Percentiles rank a stretch among this genome's conserved stretches.
These are phyloP conservation scores for Gautieria morchelliformis DNA, from an alignment of 768 basidiomycete species.

Conservation along the genomic window DNA sequence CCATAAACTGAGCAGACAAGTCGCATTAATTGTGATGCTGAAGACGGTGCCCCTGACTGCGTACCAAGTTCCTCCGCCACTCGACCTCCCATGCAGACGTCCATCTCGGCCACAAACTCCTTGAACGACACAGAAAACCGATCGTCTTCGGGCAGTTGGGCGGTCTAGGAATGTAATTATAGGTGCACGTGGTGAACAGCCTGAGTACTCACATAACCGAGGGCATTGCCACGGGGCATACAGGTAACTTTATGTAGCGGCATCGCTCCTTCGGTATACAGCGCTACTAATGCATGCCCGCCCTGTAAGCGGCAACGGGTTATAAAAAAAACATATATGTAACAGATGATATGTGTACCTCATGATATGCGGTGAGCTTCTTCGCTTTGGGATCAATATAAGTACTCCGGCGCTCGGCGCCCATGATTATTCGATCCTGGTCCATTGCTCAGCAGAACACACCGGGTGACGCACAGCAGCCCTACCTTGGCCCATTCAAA, in stretches of 20 bases:
- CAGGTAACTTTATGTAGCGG: slow-evolving; percentile 98
- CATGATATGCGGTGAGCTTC: slow-evolving; percentile 91
- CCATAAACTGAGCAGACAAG: slow-evolving; percentile 60
- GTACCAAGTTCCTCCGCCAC: slow-evolving; percentile 86
- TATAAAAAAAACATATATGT: slow-evolving; percentile 4
- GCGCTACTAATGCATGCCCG: slow-evolving; percentile 88
- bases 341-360: slow-evolving; percentile 40
- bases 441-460: background rate
- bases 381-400: slow-evolving; percentile 84
- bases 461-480: background rate
- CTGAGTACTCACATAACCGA: slow-evolving; percentile 61
- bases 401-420: slow-evolving; percentile 85
- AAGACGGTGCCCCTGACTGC: slow-evolving; percentile 17
- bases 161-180: slow-evolving; percentile 35
- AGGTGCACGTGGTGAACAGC: background rate
- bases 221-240: slow-evolving; percentile 88
- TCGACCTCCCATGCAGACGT: slow-evolving; percentile 90
- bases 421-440: slow-evolving; percentile 95
- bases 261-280: slow-evolving; percentile 93
- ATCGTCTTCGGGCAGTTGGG: slow-evolving; percentile 70
- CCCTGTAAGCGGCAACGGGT: slow-evolving; percentile 36
- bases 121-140: slow-evolving; percentile 59
- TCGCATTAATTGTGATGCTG: slow-evolving; percentile 9
- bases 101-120: slow-evolving; percentile 75
- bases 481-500: slow-evolving; percentile 96